phyloP scores from a whole-genome alignment of 768 basidiomycete genomes.

The Boletus eberwhitei region DNA sequence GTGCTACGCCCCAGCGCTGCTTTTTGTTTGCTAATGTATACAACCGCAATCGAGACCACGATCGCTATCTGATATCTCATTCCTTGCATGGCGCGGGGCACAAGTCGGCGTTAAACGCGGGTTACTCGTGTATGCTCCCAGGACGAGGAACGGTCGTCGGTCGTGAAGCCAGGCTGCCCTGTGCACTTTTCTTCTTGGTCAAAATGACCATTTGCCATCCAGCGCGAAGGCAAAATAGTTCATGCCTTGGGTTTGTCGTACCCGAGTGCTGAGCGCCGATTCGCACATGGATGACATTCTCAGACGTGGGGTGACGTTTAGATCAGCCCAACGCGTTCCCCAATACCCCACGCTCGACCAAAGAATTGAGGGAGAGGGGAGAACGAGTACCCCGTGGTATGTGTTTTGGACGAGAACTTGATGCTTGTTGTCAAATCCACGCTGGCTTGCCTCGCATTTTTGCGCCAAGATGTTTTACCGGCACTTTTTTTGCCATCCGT shows the following conservation, averaged over 20 bases:
- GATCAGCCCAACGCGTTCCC: background rate
- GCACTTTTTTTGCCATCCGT: background rate
- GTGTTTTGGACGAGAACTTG: background rate
- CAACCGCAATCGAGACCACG: background rate
- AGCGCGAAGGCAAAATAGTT: background rate
- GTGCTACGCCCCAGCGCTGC: background rate
- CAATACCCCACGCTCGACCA: background rate
- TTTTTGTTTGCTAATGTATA: constrained; percentile 9
- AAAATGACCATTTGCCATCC: background rate
- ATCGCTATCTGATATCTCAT: background rate
- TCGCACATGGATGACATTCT: background rate
- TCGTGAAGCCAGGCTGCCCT: background rate
- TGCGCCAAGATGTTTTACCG: background rate
- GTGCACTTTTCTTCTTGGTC: too few relatives aligned
- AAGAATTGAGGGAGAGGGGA: background rate
- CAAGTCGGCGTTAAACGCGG: background rate
- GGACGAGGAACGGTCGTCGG: background rate
- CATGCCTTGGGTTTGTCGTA: background rate
- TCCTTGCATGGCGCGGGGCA: background rate
- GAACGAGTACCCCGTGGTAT: background rate
- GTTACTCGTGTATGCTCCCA: background rate
- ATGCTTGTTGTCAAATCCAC: background rate
- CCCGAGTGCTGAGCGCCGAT: background rate
- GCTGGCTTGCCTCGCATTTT: background rate
- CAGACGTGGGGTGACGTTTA: background rate